Base-by-base conservation (phyloP, 257 asterid species). In the Nicotiana sylvestris region DNA sequence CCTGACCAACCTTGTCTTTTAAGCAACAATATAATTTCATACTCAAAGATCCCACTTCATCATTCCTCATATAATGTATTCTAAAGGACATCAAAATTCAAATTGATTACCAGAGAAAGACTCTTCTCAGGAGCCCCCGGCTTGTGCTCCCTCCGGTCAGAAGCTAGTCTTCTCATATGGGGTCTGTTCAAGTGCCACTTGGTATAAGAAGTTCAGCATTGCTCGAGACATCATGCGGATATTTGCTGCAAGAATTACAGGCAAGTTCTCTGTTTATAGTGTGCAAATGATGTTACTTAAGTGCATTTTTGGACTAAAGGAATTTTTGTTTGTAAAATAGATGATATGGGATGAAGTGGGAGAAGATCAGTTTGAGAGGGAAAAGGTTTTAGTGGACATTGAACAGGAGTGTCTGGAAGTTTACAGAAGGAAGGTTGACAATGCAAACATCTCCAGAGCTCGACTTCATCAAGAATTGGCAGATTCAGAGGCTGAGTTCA, bases 321-420 rank as follows among this genome's bases (percentile, higher is more conserved):
- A 65, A 25, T 11, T 11, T 79, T 39, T 46, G 10, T 37, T 43
- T 30, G 60, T 61, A 68, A 72, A 51, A 87, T 97, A 95, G 99
- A 96, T 96, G 85, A 96, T 96, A 89, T 96, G 99, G 99, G 97
- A 94, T 86, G 99, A 96, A 88, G 97, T 96, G 5, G 98, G 99
- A 67, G 97, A 91, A 83, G 97, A 94, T 81, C 84, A 92, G 49
- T 86, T 86, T 55, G 92, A 92, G 80, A 90, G 97, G 90, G 97
- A 92, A 82, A 96, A 94, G 87, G 92, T 91, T 83, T 67, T 90
- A 79, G 82, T 91, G 81, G 97, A 93, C 85, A 90, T 94, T 58
- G 99, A 94, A 84, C 98, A 96, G 83, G 99, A 96, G 58, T 96
- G 98, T 87, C 92, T 94, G n/a, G 96, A 94, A 81, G 97, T 96